Conservation (phyloP, 148 eudicot genomes). For the Tetragonia tetragonoides region DNA sequence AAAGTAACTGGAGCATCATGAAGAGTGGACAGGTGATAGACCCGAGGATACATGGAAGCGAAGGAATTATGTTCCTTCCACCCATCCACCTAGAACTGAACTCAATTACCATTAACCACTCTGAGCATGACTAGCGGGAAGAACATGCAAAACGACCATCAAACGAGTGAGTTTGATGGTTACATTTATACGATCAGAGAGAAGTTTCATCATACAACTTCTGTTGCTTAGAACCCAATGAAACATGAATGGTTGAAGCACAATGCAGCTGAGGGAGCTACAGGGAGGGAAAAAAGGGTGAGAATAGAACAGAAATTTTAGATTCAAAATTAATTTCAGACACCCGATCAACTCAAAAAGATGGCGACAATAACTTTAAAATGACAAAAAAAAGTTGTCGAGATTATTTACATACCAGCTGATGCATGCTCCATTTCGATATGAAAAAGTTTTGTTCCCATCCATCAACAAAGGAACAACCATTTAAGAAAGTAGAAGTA, state of each 20-base stretch:
- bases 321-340: not conserved
- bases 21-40: not conserved
- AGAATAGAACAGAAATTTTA: not conserved
- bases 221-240: not conserved
- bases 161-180: too few species aligned
- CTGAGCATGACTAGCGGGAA: not conserved
- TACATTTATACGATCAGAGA: not conserved
- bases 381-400: not conserved
- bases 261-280: not conserved
- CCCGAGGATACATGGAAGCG: not conserved
- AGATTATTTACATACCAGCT: constrained; percentile 57
- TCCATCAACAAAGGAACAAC: constrained; percentile 94
- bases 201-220: not conserved
- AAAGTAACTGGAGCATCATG: not conserved
- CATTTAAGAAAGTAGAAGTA: constrained; percentile 81
- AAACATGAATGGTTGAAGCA: not conserved
- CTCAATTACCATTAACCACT: not conserved
- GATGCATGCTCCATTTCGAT: constrained; percentile 99
- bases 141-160: too few species aligned
- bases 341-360: not conserved
- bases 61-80: not conserved
- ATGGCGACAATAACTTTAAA: not conserved
- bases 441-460: constrained; percentile 95
- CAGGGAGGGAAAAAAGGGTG: not conserved
- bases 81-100: not conserved